Conservation (phyloP, 345 rosid species). For the Bruguiera sexangula region DNA sequence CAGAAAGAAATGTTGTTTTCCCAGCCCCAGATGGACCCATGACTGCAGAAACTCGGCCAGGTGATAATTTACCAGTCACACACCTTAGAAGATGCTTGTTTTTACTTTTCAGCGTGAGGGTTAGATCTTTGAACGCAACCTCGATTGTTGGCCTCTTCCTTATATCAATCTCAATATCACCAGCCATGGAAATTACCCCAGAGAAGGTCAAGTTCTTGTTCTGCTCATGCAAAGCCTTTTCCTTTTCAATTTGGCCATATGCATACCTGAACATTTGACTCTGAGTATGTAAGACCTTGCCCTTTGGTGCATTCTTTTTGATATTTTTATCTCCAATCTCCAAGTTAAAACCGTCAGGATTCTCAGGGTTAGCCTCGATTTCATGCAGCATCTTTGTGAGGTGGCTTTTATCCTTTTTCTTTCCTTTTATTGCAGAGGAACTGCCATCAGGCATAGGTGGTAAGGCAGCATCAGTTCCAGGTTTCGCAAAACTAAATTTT, state of each 20-base stretch:
- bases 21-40: constrained; percentile 99
- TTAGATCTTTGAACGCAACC: constrained; percentile 76
- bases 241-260: constrained; percentile 87
- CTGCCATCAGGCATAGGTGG: constrained; percentile 36
- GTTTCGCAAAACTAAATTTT: constrained; percentile 50
- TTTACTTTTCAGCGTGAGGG: constrained; percentile 72
- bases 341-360: constrained; percentile 62
- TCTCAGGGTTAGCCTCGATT: constrained; percentile 72
- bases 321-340: constrained; percentile 75
- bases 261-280: constrained; percentile 98
- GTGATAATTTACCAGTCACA: constrained; percentile 83
- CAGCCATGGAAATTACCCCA: constrained; percentile 81
- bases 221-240: constrained; percentile 84
- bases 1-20: constrained; percentile 91
- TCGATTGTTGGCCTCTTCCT: constrained; percentile 75
- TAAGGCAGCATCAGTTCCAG: constrained; percentile 59
- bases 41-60: constrained; percentile 92
- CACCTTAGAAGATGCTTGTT: constrained; percentile 79
- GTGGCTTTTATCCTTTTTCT: constrained; percentile 59
- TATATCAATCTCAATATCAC: constrained; percentile 45
- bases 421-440: constrained; percentile 45
- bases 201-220: constrained; percentile 84
- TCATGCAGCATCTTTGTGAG: constrained; percentile 78
- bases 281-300: constrained; percentile 78
- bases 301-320: constrained; percentile 69